These are phyloP conservation scores for Carpinus viminea DNA, from an alignment of 306 rosid species.

Conservation along the genomic window DNA sequence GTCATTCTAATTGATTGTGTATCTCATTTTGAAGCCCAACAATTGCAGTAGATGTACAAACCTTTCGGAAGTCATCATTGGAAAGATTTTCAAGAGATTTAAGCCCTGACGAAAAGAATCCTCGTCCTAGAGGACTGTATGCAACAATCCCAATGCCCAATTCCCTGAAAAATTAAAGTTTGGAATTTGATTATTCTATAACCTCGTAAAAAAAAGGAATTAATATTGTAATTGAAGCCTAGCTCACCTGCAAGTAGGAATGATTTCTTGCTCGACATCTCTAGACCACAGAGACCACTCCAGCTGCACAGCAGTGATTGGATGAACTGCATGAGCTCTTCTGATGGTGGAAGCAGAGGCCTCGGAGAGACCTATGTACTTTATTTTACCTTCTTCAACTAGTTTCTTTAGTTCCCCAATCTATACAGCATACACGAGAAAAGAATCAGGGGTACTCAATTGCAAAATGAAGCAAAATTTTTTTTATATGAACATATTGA, in stretches of 20 bases:
- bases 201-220: too few relatives aligned
- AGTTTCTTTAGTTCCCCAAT: conserved; percentile 65
- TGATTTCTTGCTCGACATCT: conserved; percentile 58
- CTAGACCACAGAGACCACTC: conserved; percentile 68
- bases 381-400: conserved; percentile 63
- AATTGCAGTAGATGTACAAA: conserved; percentile 19
- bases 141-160: conserved; percentile 70
- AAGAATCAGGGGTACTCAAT: not conserved
- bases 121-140: conserved; percentile 68
- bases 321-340: conserved; percentile 78
- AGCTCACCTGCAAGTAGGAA: conserved; percentile 65
- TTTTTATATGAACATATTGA: conserved; percentile 31
- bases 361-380: conserved; percentile 62
- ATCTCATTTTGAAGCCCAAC: not conserved
- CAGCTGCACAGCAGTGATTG: conserved; percentile 60
- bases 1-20: not conserved
- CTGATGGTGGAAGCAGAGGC: conserved; percentile 70
- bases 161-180: conserved; percentile 38
- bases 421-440: conserved; percentile 22
- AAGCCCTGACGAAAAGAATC: conserved; percentile 57
- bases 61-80: conserved; percentile 49
- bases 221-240: not conserved
- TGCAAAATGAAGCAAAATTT: too few relatives aligned
- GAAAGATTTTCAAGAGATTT: conserved; percentile 29
- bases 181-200: not conserved